phyloP scores from a whole-genome alignment of 441 rosid species.

The Populus hybrid region DNA sequence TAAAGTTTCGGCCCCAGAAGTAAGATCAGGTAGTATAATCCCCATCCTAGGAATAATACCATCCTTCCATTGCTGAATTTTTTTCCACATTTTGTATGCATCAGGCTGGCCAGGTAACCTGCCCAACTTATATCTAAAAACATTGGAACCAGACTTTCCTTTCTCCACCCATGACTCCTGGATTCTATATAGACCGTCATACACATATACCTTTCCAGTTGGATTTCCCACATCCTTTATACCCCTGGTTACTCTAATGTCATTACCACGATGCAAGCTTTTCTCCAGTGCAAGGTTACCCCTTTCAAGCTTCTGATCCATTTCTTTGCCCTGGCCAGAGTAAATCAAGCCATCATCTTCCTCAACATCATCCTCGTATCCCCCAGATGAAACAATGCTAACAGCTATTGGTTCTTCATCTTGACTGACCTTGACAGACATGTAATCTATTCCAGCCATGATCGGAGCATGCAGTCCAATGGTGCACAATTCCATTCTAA shows the following conservation, averaged over 20 bases:
- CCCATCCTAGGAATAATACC: slow-evolving; percentile 44
- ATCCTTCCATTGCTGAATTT: slow-evolving; percentile 57
- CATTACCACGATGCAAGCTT: slow-evolving; percentile 60
- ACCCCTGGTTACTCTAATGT: slow-evolving; percentile 69
- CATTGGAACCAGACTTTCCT: slow-evolving; percentile 61
- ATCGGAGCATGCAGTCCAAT: slow-evolving; percentile 67
- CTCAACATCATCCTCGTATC: slow-evolving; percentile 66
- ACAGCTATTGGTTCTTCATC: slow-evolving; percentile 66
- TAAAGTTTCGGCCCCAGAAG: slow-evolving; percentile 50
- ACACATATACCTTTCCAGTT: slow-evolving; percentile 48
- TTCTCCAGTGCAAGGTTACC: slow-evolving; percentile 59
- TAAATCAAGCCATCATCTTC: slow-evolving; percentile 59
- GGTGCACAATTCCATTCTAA: slow-evolving; percentile 67
- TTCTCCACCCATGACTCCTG: slow-evolving; percentile 72
- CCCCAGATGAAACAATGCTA: slow-evolving; percentile 72
- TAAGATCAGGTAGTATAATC: slow-evolving; percentile 50
- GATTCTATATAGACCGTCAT: slow-evolving; percentile 63
- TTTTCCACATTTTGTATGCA: slow-evolving; percentile 58
- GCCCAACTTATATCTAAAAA: slow-evolving; percentile 58
- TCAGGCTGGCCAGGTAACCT: slow-evolving; percentile 60
- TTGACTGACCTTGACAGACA: slow-evolving; percentile 32
- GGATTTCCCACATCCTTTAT: slow-evolving; percentile 43
- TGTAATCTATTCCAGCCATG: slow-evolving; percentile 80
- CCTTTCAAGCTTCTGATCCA: slow-evolving; percentile 45
- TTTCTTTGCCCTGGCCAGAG: slow-evolving; percentile 68